Percentiles rank a stretch among this genome's conserved stretches.
These are phyloP conservation scores for Chenopodium suecicum DNA, from an alignment of 148 eudicot genomes.

Conservation along the genomic window DNA sequence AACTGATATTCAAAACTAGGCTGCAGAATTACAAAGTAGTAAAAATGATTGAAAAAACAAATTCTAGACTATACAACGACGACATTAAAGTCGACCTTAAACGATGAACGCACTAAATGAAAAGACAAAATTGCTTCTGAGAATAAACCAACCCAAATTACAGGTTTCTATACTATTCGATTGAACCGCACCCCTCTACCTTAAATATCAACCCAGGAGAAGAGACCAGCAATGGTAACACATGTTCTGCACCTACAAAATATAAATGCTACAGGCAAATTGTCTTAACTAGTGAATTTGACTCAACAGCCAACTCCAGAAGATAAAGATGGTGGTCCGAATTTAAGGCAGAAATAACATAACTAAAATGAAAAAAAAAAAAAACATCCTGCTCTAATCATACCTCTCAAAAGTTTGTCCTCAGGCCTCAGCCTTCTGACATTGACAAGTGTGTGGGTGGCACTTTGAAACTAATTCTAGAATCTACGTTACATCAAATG, in stretches of 20 bases:
- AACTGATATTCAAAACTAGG: not conserved
- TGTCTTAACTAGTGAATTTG: constrained; percentile 20
- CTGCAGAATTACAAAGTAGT: not conserved
- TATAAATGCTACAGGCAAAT: constrained; percentile 18
- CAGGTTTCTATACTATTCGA: not conserved
- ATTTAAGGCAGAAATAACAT: constrained; percentile 3
- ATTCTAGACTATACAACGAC: not conserved
- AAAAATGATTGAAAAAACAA: not conserved
- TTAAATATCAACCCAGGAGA: not conserved
- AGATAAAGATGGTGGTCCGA: constrained; percentile 28
- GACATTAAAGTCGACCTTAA: not conserved
- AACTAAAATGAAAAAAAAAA: not conserved
- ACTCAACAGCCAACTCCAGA: constrained; percentile 27
- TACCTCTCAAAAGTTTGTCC: constrained; percentile 19
- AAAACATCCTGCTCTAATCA: constrained; percentile 25
- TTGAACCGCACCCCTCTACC: not conserved
- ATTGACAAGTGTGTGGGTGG: constrained; percentile 21
- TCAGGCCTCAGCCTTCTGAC: constrained; percentile 17
- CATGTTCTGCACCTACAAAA: constrained; percentile 7
- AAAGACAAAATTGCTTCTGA: not conserved
- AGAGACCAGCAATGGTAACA: not conserved
- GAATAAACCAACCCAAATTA: not conserved
- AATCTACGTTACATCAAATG: constrained; percentile 2
- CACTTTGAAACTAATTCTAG: constrained; percentile 8
- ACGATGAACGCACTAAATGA: not conserved